These are phyloP conservation scores for Cyclotella baltica DNA, from an alignment of 108 stramenopile genomes.

Conservation along the genomic window DNA sequence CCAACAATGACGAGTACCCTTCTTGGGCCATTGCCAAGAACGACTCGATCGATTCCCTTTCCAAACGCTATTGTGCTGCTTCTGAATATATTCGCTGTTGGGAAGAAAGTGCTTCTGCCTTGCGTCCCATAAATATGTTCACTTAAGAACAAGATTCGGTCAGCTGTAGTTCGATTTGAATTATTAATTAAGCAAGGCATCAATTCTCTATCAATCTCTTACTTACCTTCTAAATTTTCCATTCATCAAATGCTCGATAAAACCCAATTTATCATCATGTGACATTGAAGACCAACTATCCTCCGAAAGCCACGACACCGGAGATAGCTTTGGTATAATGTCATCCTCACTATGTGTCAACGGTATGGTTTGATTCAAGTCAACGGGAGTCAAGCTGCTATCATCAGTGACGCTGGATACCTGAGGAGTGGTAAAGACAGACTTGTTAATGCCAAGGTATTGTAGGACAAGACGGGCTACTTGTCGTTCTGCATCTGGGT, in stretches of 20 bases:
- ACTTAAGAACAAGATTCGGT: constrained; percentile 6
- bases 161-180: not conserved
- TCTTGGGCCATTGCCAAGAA: constrained; percentile 39
- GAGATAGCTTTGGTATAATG: constrained; percentile 34
- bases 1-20: constrained; percentile 41
- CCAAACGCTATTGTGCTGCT: constrained; percentile 28
- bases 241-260: constrained; percentile 29
- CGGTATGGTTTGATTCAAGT: constrained; percentile 9
- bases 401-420: not conserved
- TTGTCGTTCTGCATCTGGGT: constrained; percentile 21
- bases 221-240: constrained; percentile 19
- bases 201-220: not conserved
- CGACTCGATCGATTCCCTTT: constrained; percentile 44
- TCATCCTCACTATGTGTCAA: constrained; percentile 8
- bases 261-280: constrained; percentile 23
- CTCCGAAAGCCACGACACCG: constrained; percentile 40
- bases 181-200: too few relatives aligned
- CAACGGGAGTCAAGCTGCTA: not conserved
- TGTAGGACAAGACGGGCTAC: constrained; percentile 18
- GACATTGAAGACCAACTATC: constrained; percentile 41
- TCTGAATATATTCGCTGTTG: constrained; percentile 17
- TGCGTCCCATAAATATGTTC: constrained; percentile 9
- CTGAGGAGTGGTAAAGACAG: constrained; percentile 4
- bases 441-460: constrained; percentile 28
- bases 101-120: constrained; percentile 18